These are phyloP conservation scores for Cyclotella atomus DNA, from an alignment of 108 stramenopile genomes.

Conservation along the genomic window DNA sequence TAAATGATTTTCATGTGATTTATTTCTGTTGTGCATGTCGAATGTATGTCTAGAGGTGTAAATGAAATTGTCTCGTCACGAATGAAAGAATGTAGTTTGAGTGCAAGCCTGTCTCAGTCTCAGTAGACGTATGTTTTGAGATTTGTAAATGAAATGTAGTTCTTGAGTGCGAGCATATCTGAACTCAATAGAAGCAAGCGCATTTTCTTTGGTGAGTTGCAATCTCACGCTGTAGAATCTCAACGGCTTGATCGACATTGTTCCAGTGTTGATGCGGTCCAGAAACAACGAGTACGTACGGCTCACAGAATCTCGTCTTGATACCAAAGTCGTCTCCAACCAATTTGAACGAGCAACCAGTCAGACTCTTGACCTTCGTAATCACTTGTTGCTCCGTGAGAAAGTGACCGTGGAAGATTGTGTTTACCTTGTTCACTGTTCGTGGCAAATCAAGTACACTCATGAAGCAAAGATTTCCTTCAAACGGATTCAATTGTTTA, in stretches of 20 bases:
- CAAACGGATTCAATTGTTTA: conserved; percentile 3
- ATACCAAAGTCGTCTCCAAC: not conserved
- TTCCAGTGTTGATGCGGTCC: not conserved
- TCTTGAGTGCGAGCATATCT: not conserved
- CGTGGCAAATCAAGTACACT: conserved; percentile 10
- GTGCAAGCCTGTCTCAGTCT: not conserved
- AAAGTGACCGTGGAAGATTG: not conserved
- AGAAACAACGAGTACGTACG: conserved; percentile 12
- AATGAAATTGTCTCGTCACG: too few relatives aligned
- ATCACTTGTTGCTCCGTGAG: not conserved
- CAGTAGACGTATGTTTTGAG: too few relatives aligned
- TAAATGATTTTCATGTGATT: too few relatives aligned
- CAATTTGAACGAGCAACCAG: not conserved
- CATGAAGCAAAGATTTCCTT: not conserved
- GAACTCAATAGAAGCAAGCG: conserved; percentile 1
- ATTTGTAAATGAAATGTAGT: not conserved
- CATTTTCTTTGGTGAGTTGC: not conserved
- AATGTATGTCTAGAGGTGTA: too few relatives aligned
- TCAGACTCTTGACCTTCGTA: not conserved
- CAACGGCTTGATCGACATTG: conserved; percentile 14
- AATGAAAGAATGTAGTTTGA: not conserved
- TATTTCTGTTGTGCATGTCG: too few relatives aligned
- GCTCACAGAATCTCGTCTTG: conserved; percentile 3
- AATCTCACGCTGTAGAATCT: not conserved
- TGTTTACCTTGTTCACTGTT: not conserved